Conservation (phyloP, 345 rosid species). For the Heritiera littoralis region DNA sequence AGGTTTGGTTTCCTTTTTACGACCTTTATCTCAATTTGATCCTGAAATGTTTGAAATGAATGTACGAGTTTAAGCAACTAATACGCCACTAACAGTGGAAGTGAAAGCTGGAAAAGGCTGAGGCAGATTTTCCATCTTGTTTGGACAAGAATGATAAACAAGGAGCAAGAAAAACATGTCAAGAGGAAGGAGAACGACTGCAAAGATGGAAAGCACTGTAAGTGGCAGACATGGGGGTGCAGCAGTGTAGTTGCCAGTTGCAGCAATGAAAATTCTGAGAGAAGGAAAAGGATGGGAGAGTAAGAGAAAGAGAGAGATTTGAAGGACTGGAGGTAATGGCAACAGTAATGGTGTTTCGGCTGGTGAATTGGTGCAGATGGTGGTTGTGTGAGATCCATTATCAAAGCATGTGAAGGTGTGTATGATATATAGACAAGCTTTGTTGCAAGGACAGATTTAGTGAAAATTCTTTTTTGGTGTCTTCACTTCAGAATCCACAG, state of each 20-base stretch:
- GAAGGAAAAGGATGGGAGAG: conserved; percentile 11
- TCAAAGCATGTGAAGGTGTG: conserved; percentile 55
- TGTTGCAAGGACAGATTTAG: conserved; percentile 50
- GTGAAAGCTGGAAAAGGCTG: conserved; percentile 30
- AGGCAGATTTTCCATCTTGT: conserved; percentile 30
- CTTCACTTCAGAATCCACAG: conserved; percentile 51
- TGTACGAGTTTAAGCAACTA: conserved; percentile 38
- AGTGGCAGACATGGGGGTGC: conserved; percentile 70
- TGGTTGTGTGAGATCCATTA: conserved; percentile 65
- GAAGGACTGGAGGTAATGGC: conserved; percentile 13
- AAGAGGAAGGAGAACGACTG: conserved; percentile 21
- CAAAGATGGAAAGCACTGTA: conserved; percentile 29
- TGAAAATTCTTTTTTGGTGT: conserved; percentile 39
- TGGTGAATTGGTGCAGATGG: conserved; percentile 34
- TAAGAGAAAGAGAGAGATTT: not conserved
- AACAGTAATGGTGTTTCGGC: conserved; percentile 39
- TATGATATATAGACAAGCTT: conserved; percentile 43
- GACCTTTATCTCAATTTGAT: conserved; percentile 38
- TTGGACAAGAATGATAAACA: conserved; percentile 39
- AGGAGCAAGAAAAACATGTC: conserved; percentile 25
- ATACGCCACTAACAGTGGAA: conserved; percentile 39
- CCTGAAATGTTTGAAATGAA: conserved; percentile 35
- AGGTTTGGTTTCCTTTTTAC: conserved; percentile 39
- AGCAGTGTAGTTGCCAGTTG: conserved; percentile 43
- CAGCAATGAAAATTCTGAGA: conserved; percentile 31